Conservation (phyloP, 352 stramenopile genomes). For the Pythium sukuiense region DNA sequence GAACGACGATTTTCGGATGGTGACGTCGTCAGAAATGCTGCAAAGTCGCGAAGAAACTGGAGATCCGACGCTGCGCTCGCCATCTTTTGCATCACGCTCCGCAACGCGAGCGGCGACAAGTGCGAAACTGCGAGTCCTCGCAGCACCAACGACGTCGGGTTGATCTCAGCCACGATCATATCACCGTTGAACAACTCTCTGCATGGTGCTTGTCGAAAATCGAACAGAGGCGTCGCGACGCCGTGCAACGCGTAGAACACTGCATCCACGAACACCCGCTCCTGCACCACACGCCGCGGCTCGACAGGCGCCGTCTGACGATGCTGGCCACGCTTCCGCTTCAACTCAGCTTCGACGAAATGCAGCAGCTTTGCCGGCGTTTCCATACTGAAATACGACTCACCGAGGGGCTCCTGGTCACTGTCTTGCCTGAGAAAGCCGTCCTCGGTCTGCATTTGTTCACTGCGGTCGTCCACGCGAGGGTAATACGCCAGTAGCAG, state of each 20-base stretch:
- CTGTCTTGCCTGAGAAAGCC: not conserved
- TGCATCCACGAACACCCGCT: slow-evolving; percentile 46
- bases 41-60: slow-evolving; percentile 50
- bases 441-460: slow-evolving; percentile 16
- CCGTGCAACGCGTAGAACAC: slow-evolving; percentile 62
- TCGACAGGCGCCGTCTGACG: not conserved
- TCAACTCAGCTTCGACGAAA: slow-evolving; percentile 12
- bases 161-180: slow-evolving; percentile 29
- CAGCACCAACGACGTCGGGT: slow-evolving; percentile 25
- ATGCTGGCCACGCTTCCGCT: not conserved
- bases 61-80: slow-evolving; percentile 41
- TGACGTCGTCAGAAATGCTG: slow-evolving; percentile 27
- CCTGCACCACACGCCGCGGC: slow-evolving; percentile 41
- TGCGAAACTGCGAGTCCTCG: slow-evolving; percentile 41
- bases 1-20: slow-evolving; percentile 4
- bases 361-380: slow-evolving; percentile 3
- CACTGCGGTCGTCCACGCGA: slow-evolving; percentile 2
- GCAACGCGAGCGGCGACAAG: slow-evolving; percentile 47
- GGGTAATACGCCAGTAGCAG: slow-evolving; percentile 51
- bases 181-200: slow-evolving; percentile 35
- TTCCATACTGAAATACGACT: slow-evolving; percentile 17
- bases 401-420: not conserved
- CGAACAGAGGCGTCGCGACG: slow-evolving; percentile 52
- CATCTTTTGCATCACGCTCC: slow-evolving; percentile 35
- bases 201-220: slow-evolving; percentile 19